phyloP scores from a whole-genome alignment of 2,329 filamentous ascomycete species.

The Alternaria conjuncta region DNA sequence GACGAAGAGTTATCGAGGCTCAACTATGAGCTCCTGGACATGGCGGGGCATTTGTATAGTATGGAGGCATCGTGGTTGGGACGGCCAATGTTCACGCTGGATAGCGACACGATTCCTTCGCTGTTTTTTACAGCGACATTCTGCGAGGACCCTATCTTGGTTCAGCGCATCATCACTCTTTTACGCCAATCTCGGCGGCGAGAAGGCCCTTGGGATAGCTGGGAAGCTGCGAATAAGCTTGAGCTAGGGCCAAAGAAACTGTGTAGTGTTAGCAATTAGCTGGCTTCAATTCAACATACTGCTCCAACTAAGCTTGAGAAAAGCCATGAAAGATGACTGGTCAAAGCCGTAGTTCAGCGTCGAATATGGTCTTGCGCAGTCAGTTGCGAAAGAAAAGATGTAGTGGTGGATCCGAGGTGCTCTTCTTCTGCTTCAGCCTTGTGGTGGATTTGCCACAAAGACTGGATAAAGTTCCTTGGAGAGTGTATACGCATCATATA shows the following conservation, averaged over 20 bases:
- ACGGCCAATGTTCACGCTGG: constrained; percentile 5
- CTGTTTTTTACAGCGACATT: neutral
- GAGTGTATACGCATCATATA: too few relatives aligned
- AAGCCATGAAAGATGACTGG: too few relatives aligned
- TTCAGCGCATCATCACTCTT: neutral
- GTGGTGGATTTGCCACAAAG: too few relatives aligned
- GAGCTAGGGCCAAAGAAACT: neutral
- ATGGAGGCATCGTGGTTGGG: constrained; percentile 5
- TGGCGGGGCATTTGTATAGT: neutral
- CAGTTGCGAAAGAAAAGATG: too few relatives aligned
- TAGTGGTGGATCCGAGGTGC: too few relatives aligned
- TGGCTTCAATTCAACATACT: neutral
- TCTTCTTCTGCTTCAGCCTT: too few relatives aligned
- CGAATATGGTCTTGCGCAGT: too few relatives aligned
- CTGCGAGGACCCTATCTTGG: neutral
- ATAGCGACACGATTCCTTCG: constrained; percentile 2
- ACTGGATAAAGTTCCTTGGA: too few relatives aligned
- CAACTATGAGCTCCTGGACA: neutral
- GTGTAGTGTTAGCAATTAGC: neutral
- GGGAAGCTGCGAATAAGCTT: constrained; percentile 1
- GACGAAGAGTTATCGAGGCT: neutral
- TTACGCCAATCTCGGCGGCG: neutral
- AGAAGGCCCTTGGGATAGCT: constrained; percentile 7
- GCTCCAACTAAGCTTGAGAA: too few relatives aligned
- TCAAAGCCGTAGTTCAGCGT: too few relatives aligned